Base-by-base conservation (phyloP, 805 yeast genomes). In the Saccharomycopsis synnaedendra region DNA sequence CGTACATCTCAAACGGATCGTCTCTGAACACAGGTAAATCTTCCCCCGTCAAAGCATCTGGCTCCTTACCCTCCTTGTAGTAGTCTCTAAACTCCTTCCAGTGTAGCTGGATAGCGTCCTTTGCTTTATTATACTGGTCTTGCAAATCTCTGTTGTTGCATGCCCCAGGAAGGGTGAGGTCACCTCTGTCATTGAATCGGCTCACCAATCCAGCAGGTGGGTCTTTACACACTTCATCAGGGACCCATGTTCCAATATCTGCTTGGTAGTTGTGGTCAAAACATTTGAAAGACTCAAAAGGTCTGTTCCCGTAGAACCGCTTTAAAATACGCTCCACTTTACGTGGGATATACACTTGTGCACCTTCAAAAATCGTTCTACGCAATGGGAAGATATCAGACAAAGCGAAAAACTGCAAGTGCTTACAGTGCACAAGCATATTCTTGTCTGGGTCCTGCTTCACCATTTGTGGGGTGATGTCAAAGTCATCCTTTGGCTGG, bases 181-280 rank as follows among this genome's bases (percentile, higher is more conserved):
- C 50, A 4, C 50, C 50, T 6, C 46, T 11, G 9, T 39, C 42
- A 31, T 49, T 42, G 39, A 49, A 49, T 31, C 52, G 11, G 6
- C 34, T 28, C 5, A 32, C 32, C 9, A 40, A 45, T 6, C 35
- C 43, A 5, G 29, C 32, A 10, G 72, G 72, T 1, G 61, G 46
- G 4, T 48, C 42, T 37, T 57, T 55, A 56, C 76, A 72, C 5
- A 66, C 54, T 29, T 60, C 56, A 53, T 71, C 69, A 4, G 72
- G 66, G 3, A 73, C 74, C 78, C 77, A 73, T 35, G 72, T 53
- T 28, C 62, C 60, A 44, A 72, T 61, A 48, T 71, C 74, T n/a
- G 54, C 46, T 51, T 69, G 73, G 55, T 62, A 71, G 45, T 68
- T 66, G 52, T 67, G 65, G 40, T 60, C 56, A 47, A 48, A 56